These are phyloP conservation scores for Aspergillus bridgeri DNA, from an alignment of 495 filamentous ascomycete species.

Conservation along the genomic window DNA sequence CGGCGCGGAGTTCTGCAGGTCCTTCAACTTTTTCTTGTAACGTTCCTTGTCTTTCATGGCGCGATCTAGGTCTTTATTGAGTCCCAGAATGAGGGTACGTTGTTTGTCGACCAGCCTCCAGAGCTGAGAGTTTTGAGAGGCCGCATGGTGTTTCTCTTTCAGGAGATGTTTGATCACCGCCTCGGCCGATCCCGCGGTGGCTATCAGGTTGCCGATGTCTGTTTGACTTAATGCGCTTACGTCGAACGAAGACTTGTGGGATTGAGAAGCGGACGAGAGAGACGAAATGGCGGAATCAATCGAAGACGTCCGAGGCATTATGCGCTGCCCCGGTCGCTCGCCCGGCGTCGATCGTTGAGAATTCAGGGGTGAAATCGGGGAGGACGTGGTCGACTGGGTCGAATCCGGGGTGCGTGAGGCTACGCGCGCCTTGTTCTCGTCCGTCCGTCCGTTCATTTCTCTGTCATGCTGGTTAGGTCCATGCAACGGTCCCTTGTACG, in stretches of 20 bases:
- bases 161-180: slow-evolving; percentile 83
- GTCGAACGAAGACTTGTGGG: slow-evolving; percentile 64
- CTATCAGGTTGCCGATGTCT: slow-evolving; percentile 70
- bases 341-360: slow-evolving; percentile 30
- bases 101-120: slow-evolving; percentile 98
- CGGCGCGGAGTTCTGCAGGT: slow-evolving; percentile 53
- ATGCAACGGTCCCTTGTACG: slow-evolving; percentile 8
- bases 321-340: slow-evolving; percentile 38
- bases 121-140: slow-evolving; percentile 86
- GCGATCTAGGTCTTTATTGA: slow-evolving; percentile 92
- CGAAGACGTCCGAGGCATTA: slow-evolving; percentile 76
- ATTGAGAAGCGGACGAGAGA: slow-evolving; percentile 65
- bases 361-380: slow-evolving; percentile 28
- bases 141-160: slow-evolving; percentile 84
- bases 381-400: slow-evolving; percentile 32
- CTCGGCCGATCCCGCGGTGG: slow-evolving; percentile 84
- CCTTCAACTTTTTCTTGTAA: slow-evolving; percentile 87
- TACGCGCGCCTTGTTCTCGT: slow-evolving; percentile 22
- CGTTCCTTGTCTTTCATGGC: slow-evolving; percentile 92
- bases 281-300: slow-evolving; percentile 94
- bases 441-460: slow-evolving; percentile 19
- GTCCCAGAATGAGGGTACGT: slow-evolving; percentile 82
- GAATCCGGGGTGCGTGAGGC: slow-evolving; percentile 26
- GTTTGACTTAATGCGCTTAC: slow-evolving; percentile 42
- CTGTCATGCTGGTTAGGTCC: slow-evolving; percentile 18